phyloP scores from a whole-genome alignment of 78 protist genomes.

The Creolimax fragrantissima region DNA sequence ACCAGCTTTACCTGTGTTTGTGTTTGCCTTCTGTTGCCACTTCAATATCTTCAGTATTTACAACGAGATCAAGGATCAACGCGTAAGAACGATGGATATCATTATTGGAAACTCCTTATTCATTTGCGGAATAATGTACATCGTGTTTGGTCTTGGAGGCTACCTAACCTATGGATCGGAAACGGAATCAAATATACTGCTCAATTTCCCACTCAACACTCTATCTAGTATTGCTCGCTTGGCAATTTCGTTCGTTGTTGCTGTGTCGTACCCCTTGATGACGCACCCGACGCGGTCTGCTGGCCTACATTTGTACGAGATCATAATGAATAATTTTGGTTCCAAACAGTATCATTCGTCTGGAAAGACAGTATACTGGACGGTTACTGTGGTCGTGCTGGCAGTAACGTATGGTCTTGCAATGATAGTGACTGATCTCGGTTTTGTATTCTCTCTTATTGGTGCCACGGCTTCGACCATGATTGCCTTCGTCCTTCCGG shows the following conservation, averaged over 20 bases:
- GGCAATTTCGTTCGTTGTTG: background rate
- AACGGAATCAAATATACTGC: background rate
- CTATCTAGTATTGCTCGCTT: background rate
- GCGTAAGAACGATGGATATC: background rate
- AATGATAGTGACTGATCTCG: background rate
- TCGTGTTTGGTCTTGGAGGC: background rate
- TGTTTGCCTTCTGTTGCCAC: background rate
- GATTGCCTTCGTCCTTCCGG: constrained; percentile 2
- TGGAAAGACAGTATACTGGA: background rate
- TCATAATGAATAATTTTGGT: background rate
- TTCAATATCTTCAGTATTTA: background rate
- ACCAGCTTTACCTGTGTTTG: background rate
- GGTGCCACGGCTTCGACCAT: background rate
- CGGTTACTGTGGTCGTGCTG: background rate
- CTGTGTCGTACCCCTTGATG: background rate
- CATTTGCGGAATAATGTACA: background rate
- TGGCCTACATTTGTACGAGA: background rate
- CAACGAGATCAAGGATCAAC: background rate
- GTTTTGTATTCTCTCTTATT: background rate
- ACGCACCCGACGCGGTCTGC: background rate
- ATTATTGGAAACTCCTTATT: background rate
- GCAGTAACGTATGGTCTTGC: background rate
- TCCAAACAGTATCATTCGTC: background rate
- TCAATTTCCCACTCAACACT: background rate
- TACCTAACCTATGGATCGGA: background rate